A percentile compares a stretch with the other conserved stretches of the same genome.
Conservation (phyloP, 2,329 filamentous ascomycete genomes). For the Pseudofabraea citricarpa region DNA sequence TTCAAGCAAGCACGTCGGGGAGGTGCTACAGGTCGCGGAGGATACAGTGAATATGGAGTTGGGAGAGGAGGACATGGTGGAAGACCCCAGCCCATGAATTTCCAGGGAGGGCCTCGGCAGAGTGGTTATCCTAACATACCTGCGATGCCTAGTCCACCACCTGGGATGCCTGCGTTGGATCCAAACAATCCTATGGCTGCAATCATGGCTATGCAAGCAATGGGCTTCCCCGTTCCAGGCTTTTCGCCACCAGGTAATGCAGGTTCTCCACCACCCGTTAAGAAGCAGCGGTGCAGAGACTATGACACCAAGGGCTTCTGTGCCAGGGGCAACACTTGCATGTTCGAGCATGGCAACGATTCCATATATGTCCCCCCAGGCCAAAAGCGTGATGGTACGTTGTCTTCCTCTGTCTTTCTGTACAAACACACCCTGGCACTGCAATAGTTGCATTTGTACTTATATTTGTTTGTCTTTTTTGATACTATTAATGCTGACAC, state of each 20-base stretch:
- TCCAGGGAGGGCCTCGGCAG: constrained; percentile 10
- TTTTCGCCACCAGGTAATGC: constrained; percentile 18
- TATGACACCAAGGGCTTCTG: constrained; percentile 73
- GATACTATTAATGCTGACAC: no score
- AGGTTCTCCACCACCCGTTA: constrained; percentile 4
- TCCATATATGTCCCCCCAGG: constrained; percentile 33
- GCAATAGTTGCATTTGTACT: no score
- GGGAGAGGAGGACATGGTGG: constrained; percentile 26
- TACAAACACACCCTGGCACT: no score
- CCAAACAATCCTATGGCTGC: constrained; percentile 57
- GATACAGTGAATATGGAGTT: constrained; percentile 28
- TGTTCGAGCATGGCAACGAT: constrained; percentile 62
- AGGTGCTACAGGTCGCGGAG: constrained; percentile 33
- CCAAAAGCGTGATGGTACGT: constrained; percentile 23
- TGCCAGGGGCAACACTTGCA: constrained; percentile 60
- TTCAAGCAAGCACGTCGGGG: constrained; percentile 59
- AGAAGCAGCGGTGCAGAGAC: constrained; percentile 52
- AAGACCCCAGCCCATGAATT: constrained; percentile 14
- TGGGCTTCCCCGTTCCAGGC: constrained; percentile 42
- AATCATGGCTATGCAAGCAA: constrained; percentile 56
- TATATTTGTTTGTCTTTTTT: no score
- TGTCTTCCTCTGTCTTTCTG: not conserved
- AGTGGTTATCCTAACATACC: constrained; percentile 15
- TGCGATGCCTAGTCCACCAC: constrained; percentile 21
- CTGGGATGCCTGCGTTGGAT: constrained; percentile 45